phyloP scores from a whole-genome alignment of 768 basidiomycete species.

The Auriculariales sp. region DNA sequence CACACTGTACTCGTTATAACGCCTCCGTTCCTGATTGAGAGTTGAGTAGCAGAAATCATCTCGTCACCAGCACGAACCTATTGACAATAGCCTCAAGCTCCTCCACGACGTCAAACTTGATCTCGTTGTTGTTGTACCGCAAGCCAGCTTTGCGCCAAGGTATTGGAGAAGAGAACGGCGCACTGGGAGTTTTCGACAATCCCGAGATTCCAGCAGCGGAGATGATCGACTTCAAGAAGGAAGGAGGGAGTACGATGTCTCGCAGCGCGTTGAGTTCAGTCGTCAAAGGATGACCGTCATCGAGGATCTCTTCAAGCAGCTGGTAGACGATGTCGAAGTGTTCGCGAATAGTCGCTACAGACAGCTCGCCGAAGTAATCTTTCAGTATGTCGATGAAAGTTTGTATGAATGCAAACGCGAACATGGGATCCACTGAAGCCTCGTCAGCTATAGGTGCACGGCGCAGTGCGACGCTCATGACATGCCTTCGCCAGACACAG shows the following conservation, averaged over 20 bases:
- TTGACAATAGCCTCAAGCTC: conserved; percentile 66
- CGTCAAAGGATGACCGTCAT: conserved; percentile 81
- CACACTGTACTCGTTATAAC: conserved; percentile 52
- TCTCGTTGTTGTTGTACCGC: conserved; percentile 76
- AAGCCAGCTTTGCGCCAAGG: conserved; percentile 85
- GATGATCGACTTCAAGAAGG: conserved; percentile 59
- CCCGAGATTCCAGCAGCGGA: conserved; percentile 37
- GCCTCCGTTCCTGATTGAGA: conserved; percentile 41
- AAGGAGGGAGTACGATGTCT: conserved; percentile 87
- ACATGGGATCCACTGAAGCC: conserved; percentile 64
- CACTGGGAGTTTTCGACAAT: conserved; percentile 21
- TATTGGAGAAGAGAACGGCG: conserved; percentile 73
- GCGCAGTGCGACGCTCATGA: neutral
- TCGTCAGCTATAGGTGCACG: neutral
- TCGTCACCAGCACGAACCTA: conserved; percentile 31
- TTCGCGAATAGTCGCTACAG: conserved; percentile 65
- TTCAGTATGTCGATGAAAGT: conserved; percentile 70
- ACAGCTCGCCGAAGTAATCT: conserved; percentile 82
- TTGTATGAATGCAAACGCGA: conserved; percentile 79
- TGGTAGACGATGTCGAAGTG: conserved; percentile 95
- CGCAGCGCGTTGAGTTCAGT: conserved; percentile 81
- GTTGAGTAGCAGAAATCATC: neutral
- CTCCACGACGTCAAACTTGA: conserved; percentile 85
- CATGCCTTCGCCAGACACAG: conserved; percentile 63
- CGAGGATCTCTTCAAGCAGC: conserved; percentile 89